A percentile compares a stretch with the other conserved stretches of the same genome.
These are phyloP conservation scores for Brassica cretica DNA, from an alignment of 345 rosid genomes.

Conservation along the genomic window DNA sequence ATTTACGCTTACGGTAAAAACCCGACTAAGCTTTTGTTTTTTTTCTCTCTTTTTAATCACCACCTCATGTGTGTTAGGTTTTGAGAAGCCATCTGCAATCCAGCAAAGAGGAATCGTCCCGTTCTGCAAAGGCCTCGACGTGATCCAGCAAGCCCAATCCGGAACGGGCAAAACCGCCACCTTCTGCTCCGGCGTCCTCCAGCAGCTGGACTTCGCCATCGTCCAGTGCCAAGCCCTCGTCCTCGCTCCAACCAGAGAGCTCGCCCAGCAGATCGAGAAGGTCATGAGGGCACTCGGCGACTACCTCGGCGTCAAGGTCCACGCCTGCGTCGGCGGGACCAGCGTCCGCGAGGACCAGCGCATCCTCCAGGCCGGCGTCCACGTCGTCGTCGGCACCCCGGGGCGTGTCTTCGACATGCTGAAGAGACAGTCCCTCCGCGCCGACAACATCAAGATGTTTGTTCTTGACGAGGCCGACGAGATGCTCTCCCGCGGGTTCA, in stretches of 20 bases:
- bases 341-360: constrained; percentile 1
- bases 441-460: background rate
- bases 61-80: background rate
- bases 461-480: background rate
- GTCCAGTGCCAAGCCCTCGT: background rate
- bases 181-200: background rate
- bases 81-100: background rate
- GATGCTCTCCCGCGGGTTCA: background rate
- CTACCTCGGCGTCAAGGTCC: background rate
- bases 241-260: background rate
- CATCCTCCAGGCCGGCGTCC: background rate
- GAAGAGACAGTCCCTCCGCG: background rate
- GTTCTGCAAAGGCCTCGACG: background rate
- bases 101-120: background rate
- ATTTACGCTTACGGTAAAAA: background rate
- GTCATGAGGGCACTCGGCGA: background rate
- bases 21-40: background rate
- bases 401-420: background rate
- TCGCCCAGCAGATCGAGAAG: constrained; percentile 2
- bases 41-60: background rate
- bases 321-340: background rate
- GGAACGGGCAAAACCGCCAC: background rate
- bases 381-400: background rate
- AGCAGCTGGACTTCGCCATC: background rate
- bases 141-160: background rate